A percentile compares a stretch with the other conserved stretches of the same genome.
These are phyloP conservation scores for Ophiostoma sp. DNA, from an alignment of 2,329 filamentous ascomycete species.

Conservation along the genomic window DNA sequence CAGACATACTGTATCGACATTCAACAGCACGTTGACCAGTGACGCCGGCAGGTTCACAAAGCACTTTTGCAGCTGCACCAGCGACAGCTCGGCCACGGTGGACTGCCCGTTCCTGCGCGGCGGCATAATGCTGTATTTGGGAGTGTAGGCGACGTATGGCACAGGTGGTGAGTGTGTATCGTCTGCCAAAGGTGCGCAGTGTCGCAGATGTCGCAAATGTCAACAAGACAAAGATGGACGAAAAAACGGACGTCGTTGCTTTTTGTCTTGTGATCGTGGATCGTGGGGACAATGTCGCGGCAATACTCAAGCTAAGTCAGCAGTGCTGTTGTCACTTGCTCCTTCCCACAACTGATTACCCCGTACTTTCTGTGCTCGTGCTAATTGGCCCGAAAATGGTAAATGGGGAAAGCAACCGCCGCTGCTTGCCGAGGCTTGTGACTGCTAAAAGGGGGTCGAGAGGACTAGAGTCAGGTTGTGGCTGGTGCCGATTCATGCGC, in stretches of 20 bases:
- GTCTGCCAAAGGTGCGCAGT: background rate
- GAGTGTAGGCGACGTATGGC: background rate
- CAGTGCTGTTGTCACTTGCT: background rate
- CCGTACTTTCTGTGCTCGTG: slow-evolving; percentile 17
- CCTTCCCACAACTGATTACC: slow-evolving; percentile 8
- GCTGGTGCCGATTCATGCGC: slow-evolving; percentile 20
- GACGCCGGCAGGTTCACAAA: slow-evolving; percentile 86
- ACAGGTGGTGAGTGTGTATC: background rate
- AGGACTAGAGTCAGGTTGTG: slow-evolving; percentile 6
- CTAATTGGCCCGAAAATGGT: slow-evolving; percentile 22
- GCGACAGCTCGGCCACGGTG: slow-evolving; percentile 73
- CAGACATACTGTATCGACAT: slow-evolving; percentile 74
- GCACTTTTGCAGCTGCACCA: slow-evolving; percentile 88
- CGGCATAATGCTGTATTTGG: slow-evolving; percentile 36
- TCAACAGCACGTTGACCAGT: slow-evolving; percentile 77
- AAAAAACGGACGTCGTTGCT: background rate
- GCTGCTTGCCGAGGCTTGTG: slow-evolving; percentile 25
- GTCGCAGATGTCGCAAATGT: background rate
- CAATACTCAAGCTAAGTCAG: slow-evolving; percentile 13
- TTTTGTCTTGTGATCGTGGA: slow-evolving; percentile 16
- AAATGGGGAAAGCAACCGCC: slow-evolving; percentile 5
- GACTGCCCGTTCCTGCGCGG: slow-evolving; percentile 53
- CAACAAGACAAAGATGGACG: slow-evolving; percentile 1
- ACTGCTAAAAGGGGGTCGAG: background rate
- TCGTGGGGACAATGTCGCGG: slow-evolving; percentile 11